Percentiles rank a stretch among this genome's conserved stretches.
phyloP scores from a whole-genome alignment of 208 protist species.

The Borovskyia barvae region DNA sequence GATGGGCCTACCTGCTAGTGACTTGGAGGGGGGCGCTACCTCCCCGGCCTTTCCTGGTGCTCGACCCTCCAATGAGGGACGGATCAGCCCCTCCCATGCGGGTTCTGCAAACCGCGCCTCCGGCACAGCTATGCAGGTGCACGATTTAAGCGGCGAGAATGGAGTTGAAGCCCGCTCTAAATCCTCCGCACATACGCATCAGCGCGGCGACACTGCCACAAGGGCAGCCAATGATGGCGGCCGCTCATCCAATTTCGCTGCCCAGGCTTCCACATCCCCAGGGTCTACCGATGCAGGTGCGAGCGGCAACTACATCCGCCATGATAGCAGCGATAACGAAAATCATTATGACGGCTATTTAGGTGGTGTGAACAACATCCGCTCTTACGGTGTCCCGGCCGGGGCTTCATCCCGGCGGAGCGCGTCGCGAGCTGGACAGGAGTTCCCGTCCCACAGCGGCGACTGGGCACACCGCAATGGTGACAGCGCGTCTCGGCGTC shows the following conservation, averaged over 20 bases:
- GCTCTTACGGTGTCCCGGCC: conserved; percentile 10
- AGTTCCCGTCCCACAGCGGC: background rate
- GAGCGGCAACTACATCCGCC: background rate
- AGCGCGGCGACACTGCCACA: too few species aligned
- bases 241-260: conserved; percentile 7
- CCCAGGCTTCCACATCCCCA: conserved; percentile 5
- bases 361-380: conserved; percentile 16
- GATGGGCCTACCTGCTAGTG: conserved; percentile 13
- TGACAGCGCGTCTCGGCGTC: too few species aligned
- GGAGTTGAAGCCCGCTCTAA: conserved; percentile 33
- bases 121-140: conserved; percentile 6
- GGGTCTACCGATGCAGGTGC: background rate
- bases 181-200: too few species aligned
- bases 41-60: background rate
- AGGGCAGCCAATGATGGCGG: conserved; percentile 4
- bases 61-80: background rate
- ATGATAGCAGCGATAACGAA: background rate
- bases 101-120: background rate
- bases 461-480: background rate
- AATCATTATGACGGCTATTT: conserved; percentile 5
- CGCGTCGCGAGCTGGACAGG: background rate
- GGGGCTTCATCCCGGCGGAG: conserved; percentile 5
- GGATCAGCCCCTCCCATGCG: background rate
- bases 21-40: background rate
- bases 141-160: conserved; percentile 33